Evolutionary conservation across 345 rosid genomes (phyloP).

Genomic region (Theobroma cacao): DNA sequence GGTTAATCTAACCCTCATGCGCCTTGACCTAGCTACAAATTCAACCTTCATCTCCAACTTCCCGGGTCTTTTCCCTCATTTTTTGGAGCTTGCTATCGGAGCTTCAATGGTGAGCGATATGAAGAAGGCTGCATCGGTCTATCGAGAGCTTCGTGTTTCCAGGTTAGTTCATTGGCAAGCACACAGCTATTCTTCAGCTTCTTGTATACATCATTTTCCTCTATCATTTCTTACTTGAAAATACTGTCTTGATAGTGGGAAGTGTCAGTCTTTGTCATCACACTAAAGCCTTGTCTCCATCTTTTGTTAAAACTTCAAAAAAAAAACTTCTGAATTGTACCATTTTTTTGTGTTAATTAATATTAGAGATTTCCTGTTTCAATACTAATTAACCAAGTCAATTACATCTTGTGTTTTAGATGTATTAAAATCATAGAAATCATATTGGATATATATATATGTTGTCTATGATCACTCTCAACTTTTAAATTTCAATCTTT

Average conservation of each 20-base stretch:
- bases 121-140: not conserved
- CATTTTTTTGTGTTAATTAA: too few species aligned
- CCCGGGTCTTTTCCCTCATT: not conserved
- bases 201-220: not conserved
- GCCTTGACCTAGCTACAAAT: not conserved
- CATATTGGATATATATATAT: too few species aligned
- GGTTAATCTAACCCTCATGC: not conserved
- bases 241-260: not conserved
- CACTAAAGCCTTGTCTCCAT: not conserved
- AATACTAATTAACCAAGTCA: too few species aligned
- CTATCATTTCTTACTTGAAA: not conserved
- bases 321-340: too few species aligned
- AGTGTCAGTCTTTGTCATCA: not conserved
- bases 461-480: too few species aligned
- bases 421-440: too few species aligned
- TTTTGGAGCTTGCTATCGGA: not conserved
- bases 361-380: not conserved
- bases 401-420: not conserved
- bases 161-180: not conserved
- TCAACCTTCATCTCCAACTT: not conserved
- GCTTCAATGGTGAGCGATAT: not conserved
- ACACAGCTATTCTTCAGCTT: not conserved
- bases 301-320: too few species aligned
- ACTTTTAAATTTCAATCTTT: too few species aligned
- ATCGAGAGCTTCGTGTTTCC: not conserved